Conservation (phyloP, 2,329 filamentous ascomycete genomes). For the Paramyrothecium sp. region DNA sequence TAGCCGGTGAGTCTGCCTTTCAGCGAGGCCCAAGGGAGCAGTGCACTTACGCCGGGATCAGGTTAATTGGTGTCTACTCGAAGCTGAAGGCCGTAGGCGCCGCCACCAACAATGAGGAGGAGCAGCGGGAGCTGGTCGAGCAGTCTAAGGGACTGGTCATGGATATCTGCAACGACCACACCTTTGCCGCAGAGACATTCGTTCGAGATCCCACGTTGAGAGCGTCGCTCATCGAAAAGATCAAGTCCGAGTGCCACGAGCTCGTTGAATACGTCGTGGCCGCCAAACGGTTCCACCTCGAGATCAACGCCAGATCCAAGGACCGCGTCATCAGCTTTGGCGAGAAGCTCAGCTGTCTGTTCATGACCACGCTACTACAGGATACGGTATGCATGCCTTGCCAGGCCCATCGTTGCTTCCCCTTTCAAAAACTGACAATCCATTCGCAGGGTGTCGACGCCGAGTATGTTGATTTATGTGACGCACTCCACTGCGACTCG, state of each 20-base stretch:
- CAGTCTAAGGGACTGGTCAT: slow-evolving; percentile 74
- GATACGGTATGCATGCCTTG: slow-evolving; percentile 54
- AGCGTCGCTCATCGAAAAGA: slow-evolving; percentile 59
- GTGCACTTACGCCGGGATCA: slow-evolving; percentile 19
- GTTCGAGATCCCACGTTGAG: slow-evolving; percentile 57
- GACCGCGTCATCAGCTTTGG: slow-evolving; percentile 92
- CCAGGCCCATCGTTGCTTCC: slow-evolving; percentile 1
- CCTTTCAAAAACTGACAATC: slow-evolving; percentile 19
- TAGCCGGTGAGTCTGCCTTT: slow-evolving; percentile 67
- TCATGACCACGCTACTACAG: slow-evolving; percentile 81
- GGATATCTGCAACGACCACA: slow-evolving; percentile 80
- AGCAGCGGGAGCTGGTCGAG: slow-evolving; percentile 52
- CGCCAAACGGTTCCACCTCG: slow-evolving; percentile 65
- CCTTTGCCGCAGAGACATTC: slow-evolving; percentile 65
- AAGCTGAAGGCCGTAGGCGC: slow-evolving; percentile 54
- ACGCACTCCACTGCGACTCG: slow-evolving; percentile 69
- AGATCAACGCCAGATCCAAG: slow-evolving; percentile 76
- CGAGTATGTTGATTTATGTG: slow-evolving; percentile 86
- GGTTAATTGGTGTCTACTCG: slow-evolving; percentile 59
- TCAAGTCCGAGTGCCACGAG: slow-evolving; percentile 77
- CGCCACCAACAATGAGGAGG: slow-evolving; percentile 49
- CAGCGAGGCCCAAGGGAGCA: not conserved
- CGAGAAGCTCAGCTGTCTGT: slow-evolving; percentile 91
- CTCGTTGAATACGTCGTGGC: slow-evolving; percentile 71
- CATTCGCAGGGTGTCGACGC: slow-evolving; percentile 66